Evolutionary conservation across 345 rosid genomes (phyloP).

Genomic region (Geranium brycei): DNA sequence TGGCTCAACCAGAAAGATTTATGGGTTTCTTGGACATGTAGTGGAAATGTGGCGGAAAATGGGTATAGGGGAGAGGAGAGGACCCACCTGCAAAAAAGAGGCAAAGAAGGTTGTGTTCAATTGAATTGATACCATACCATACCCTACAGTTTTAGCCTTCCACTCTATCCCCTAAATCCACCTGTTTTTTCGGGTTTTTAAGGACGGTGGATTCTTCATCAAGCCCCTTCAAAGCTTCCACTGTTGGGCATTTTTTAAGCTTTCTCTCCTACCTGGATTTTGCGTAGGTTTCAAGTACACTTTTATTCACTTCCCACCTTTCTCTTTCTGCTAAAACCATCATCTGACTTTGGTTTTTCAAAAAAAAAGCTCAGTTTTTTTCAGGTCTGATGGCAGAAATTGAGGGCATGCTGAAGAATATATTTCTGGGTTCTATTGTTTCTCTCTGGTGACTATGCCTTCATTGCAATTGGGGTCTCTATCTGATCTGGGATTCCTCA

Average conservation of each 20-base stretch:
- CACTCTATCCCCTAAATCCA: not conserved
- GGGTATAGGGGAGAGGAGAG: slow-evolving; percentile 5
- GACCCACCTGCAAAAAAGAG: slow-evolving; percentile 22
- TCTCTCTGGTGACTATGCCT: slow-evolving; percentile 14
- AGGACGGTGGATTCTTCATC: slow-evolving; percentile 5
- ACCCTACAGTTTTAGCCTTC: slow-evolving; percentile 1
- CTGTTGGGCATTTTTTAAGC: not conserved
- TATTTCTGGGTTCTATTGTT: slow-evolving; percentile 8
- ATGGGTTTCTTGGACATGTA: slow-evolving; percentile 22
- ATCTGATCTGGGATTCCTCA: slow-evolving; percentile 27
- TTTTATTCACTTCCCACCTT: not conserved
- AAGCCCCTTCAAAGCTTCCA: not conserved
- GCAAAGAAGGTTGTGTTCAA: slow-evolving; percentile 6
- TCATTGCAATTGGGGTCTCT: slow-evolving; percentile 20
- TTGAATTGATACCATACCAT: slow-evolving; percentile 13
- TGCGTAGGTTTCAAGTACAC: slow-evolving; percentile 23
- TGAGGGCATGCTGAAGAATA: slow-evolving; percentile 11
- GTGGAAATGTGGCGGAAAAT: slow-evolving; percentile 31
- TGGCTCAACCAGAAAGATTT: slow-evolving; percentile 4
- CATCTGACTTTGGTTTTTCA: slow-evolving; percentile 3
- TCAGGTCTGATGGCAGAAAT: slow-evolving; percentile 15
- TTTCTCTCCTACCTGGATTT: slow-evolving; percentile 7
- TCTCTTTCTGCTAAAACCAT: not conserved
- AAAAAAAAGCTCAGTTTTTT: slow-evolving; percentile 4
- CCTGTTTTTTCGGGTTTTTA: slow-evolving; percentile 5